Evolutionary conservation across 345 rosid genomes (phyloP).

Genomic region (Eucalyptus albens): DNA sequence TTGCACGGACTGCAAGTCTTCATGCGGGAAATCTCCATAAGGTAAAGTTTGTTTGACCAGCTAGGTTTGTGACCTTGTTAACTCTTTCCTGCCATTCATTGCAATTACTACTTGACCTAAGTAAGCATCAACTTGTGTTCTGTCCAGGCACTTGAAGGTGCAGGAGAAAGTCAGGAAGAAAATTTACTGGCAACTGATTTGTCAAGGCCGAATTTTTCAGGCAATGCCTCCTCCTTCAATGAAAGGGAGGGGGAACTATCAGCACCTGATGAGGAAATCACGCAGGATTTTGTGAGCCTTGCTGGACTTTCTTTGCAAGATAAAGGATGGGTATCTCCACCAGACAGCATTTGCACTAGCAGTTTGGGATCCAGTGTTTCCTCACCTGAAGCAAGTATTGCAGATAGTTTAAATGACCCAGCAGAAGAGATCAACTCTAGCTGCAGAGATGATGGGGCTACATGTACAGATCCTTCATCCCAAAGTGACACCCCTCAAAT

Average conservation of each 20-base stretch:
- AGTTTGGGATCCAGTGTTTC: conserved; percentile 33
- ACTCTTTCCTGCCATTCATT: neutral
- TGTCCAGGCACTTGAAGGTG: conserved; percentile 67
- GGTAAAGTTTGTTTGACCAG: conserved; percentile 14
- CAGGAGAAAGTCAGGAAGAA: conserved; percentile 57
- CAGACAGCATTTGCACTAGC: conserved; percentile 56
- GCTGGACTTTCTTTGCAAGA: conserved; percentile 34
- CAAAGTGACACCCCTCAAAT: conserved; percentile 13
- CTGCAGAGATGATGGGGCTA: neutral
- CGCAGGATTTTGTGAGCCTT: conserved; percentile 16
- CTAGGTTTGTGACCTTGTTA: neutral
- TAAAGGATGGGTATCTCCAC: conserved; percentile 74
- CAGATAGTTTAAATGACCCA: conserved; percentile 16
- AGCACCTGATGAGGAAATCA: conserved; percentile 22
- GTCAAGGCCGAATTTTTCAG: conserved; percentile 37
- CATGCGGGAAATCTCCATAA: conserved; percentile 86
- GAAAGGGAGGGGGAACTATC: conserved; percentile 29
- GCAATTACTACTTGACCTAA: neutral
- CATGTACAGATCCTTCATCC: conserved; percentile 13
- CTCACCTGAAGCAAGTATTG: conserved; percentile 23
- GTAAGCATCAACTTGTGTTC: neutral
- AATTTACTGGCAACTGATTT: conserved; percentile 40
- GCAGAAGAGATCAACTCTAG: conserved; percentile 13
- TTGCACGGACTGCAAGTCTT: conserved; percentile 76
- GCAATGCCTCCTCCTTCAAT: conserved; percentile 22